phyloP scores from a whole-genome alignment of 371 early-diverging fungal genomes.

The Blastocladiella emersonii region DNA sequence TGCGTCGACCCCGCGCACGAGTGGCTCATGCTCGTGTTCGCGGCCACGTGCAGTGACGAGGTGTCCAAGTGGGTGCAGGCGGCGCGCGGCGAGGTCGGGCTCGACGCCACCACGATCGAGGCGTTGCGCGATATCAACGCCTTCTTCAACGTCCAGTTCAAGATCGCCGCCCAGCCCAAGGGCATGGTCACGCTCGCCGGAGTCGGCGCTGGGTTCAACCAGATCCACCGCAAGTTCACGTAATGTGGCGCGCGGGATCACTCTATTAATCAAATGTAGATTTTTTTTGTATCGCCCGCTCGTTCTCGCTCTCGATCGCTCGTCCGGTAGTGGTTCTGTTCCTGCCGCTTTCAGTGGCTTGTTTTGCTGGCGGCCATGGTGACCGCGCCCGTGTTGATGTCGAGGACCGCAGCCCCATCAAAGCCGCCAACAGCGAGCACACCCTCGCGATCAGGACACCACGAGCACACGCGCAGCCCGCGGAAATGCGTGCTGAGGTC shows the following conservation, averaged over 20 bases:
- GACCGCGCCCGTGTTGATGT: conserved; percentile 67
- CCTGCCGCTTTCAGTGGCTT: too few species aligned
- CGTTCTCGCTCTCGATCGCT: too few species aligned
- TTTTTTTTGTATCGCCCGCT: too few species aligned
- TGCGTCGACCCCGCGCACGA: conserved; percentile 78
- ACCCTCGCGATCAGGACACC: not conserved
- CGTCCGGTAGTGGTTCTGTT: too few species aligned
- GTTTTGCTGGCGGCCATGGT: not conserved
- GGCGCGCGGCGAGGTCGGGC: conserved; percentile 22
- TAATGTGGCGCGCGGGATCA: too few species aligned
- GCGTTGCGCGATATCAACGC: conserved; percentile 73
- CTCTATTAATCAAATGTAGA: too few species aligned
- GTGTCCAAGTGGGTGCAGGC: conserved; percentile 70
- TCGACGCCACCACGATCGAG: conserved; percentile 52
- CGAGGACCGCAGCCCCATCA: conserved; percentile 74
- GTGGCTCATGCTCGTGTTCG: conserved; percentile 68
- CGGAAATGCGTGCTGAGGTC: conserved; percentile 58
- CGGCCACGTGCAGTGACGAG: conserved; percentile 84
- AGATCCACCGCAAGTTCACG: conserved; percentile 69
- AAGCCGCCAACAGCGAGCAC: conserved; percentile 70
- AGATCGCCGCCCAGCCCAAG: conserved; percentile 47
- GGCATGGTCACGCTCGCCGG: conserved; percentile 57
- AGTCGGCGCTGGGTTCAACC: conserved; percentile 78
- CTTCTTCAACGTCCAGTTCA: conserved; percentile 82
- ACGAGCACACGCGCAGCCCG: conserved; percentile 1